phyloP scores from a whole-genome alignment of 23 red algal species.

The Agarophyton chilense region DNA sequence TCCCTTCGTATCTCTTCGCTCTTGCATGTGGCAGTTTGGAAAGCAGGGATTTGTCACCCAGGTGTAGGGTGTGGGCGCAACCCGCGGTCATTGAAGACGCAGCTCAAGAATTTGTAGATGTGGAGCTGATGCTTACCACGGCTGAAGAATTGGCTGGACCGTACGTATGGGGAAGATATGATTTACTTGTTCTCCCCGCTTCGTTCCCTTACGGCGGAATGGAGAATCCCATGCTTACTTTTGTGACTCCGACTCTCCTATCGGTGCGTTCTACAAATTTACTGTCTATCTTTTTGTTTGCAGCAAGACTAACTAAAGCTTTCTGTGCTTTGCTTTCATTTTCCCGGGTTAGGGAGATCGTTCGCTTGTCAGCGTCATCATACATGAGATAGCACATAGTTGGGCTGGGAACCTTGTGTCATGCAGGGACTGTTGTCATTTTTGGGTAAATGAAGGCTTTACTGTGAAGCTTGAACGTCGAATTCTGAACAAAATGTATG shows the following conservation, averaged over 20 bases:
- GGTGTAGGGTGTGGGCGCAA: constrained; percentile 67
- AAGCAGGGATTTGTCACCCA: constrained; percentile 43
- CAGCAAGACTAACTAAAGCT: not conserved
- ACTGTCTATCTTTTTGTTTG: not conserved
- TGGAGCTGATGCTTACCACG: constrained; percentile 44
- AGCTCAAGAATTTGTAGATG: constrained; percentile 59
- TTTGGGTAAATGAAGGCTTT: constrained; percentile 92
- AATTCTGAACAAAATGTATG: constrained; percentile 54
- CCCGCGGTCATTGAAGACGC: constrained; percentile 44
- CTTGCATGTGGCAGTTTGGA: constrained; percentile 60
- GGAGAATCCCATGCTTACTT: constrained; percentile 86
- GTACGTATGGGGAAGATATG: constrained; percentile 73
- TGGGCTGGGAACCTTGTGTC: constrained; percentile 93
- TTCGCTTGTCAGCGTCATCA: constrained; percentile 72
- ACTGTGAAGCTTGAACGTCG: constrained; percentile 87
- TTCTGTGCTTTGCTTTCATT: not conserved
- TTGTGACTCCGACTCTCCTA: constrained; percentile 77
- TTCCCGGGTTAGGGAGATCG: constrained; percentile 46
- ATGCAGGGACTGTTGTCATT: constrained; percentile 66
- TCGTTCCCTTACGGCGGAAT: constrained; percentile 80
- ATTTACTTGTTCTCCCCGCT: constrained; percentile 66
- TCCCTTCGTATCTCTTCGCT: constrained; percentile 71
- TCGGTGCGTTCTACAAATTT: constrained; percentile 17
- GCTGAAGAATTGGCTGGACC: constrained; percentile 64
- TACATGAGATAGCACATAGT: constrained; percentile 85